These are phyloP conservation scores for Jamesozyma hellenica DNA, from an alignment of 805 yeast genomes.

Conservation along the genomic window DNA sequence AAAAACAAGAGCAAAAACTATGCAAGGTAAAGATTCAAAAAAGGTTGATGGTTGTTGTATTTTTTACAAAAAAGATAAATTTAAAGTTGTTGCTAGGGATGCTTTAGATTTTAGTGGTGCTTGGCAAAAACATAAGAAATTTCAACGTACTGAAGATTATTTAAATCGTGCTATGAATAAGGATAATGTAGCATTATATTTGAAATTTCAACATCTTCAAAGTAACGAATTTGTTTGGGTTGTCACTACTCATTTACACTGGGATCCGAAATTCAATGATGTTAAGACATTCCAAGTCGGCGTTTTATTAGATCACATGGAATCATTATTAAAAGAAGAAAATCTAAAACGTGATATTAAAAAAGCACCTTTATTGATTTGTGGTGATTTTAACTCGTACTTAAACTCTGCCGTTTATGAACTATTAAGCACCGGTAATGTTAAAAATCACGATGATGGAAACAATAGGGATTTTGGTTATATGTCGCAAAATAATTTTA, in stretches of 20 bases:
- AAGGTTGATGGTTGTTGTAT: constrained; percentile 99
- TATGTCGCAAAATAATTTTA: constrained; percentile 81
- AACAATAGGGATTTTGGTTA: constrained; percentile 84
- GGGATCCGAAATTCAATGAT: constrained; percentile 96
- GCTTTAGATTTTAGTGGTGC: constrained; percentile 74
- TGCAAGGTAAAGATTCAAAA: constrained; percentile 68
- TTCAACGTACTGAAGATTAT: constrained; percentile 86
- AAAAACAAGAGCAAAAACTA: constrained; percentile 86
- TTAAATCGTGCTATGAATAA: constrained; percentile 93
- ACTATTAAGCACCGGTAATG: constrained; percentile 70
- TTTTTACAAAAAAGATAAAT: constrained; percentile 62
- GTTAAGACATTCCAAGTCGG: constrained; percentile 95
- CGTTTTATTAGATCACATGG: constrained; percentile 79
- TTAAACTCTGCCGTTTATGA: constrained; percentile 86
- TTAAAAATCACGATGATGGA: constrained; percentile 70
- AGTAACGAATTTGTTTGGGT: constrained; percentile 65
- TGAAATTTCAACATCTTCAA: constrained; percentile 60
- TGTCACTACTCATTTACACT: constrained; percentile 90
- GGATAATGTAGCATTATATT: constrained; percentile 80
- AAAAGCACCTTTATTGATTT: constrained; percentile 66
- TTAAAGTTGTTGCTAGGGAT: constrained; percentile 60
- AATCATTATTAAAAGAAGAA: constrained; percentile 44
- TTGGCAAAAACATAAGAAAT: constrained; percentile 72
- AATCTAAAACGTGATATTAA: constrained; percentile 40
- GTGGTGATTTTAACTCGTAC: constrained; percentile 94